Percentiles rank a stretch among this genome's conserved stretches.
Evolutionary conservation across 805 yeast species (phyloP).

Genomic region (Spathaspora gorwiae): DNA sequence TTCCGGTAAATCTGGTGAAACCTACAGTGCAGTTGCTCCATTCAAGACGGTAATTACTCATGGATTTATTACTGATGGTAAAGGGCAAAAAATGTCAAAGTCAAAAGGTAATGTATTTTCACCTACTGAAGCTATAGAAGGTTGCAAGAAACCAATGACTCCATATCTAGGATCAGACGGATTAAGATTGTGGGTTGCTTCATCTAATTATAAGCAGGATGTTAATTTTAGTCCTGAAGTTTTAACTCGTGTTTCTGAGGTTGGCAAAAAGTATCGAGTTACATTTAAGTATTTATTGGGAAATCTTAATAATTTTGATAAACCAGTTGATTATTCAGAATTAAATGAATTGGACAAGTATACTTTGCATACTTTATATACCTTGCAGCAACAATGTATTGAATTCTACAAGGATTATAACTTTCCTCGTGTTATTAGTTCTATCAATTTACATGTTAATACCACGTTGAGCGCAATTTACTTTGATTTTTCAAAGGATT

Average conservation of each 20-base stretch:
- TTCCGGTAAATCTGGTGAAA: conserved; percentile 28
- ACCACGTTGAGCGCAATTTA: conserved; percentile 75
- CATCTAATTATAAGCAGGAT: conserved; percentile 80
- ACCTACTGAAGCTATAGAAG: conserved; percentile 66
- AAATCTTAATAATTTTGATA: conserved; percentile 48
- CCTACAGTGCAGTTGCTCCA: conserved; percentile 45
- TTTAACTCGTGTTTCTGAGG: conserved; percentile 71
- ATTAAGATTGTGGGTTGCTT: conserved; percentile 84
- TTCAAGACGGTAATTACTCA: conserved; percentile 78
- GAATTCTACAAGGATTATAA: conserved; percentile 52
- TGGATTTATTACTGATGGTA: conserved; percentile 86
- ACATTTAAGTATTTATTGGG: conserved; percentile 82
- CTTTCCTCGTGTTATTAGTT: conserved; percentile 67
- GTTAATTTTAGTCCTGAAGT: conserved; percentile 69
- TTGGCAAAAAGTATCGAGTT: conserved; percentile 74
- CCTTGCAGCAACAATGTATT: conserved; percentile 39
- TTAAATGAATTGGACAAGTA: conserved; percentile 53
- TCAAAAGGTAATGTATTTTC: conserved; percentile 78
- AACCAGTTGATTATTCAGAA: conserved; percentile 32
- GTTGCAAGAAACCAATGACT: conserved; percentile 39
- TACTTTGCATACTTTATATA: conserved; percentile 51
- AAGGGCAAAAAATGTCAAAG: conserved; percentile 89
- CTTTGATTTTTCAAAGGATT: conserved; percentile 82
- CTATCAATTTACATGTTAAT: conserved; percentile 67
- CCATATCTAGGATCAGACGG: conserved; percentile 88